Base-by-base conservation (phyloP, 2,329 filamentous ascomycete species). In the Fusarium robinianum region DNA sequence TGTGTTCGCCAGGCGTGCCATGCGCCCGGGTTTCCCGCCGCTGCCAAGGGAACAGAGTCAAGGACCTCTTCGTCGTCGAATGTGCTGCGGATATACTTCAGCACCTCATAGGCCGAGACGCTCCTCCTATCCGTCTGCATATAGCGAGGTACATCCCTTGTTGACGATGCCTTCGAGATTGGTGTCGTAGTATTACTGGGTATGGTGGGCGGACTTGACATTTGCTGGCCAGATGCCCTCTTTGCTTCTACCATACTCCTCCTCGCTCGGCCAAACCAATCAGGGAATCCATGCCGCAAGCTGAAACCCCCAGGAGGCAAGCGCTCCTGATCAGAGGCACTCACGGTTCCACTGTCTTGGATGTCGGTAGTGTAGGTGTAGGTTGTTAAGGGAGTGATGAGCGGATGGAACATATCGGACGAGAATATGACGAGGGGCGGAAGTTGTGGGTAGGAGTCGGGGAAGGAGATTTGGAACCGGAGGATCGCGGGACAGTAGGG, bases 1-100 rank as follows among this genome's bases (percentile, higher is more conserved):
- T 92, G 80, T 6, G 87, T 81, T 58, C 83, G 80, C 92, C 92
- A 97, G 5, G 92, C 92, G 70, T 96, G 88, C 87, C 90, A 97
- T 15, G 92, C 94, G 6, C 90, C 89, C 3, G 88, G 84, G 59
- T 97, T 96, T 1, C 89, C 92, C 0, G 91, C 90, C 12, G 88
- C 88, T 53, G 90, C 83, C 1, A 95, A 72, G 2, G 90, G 85
- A 14, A 97, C 74, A 0, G 80, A 80, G 67, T 97, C 90, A 3
- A 97, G 74, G 6, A 95, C 79, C 1, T 74, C 70, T 49, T 86
- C 87, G 46, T 90, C 82, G 54, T 88, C 87, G 65, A 99, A 96
- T 0, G 89, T 79, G 52, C 84, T 86, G 48, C 86, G 81, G 22
- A 97, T 83, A 66, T 97, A 97, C 51, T 84, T 75, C 45, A 97